These are phyloP conservation scores for Aspergillus taichungensis DNA, from an alignment of 495 filamentous ascomycete species.

Conservation along the genomic window DNA sequence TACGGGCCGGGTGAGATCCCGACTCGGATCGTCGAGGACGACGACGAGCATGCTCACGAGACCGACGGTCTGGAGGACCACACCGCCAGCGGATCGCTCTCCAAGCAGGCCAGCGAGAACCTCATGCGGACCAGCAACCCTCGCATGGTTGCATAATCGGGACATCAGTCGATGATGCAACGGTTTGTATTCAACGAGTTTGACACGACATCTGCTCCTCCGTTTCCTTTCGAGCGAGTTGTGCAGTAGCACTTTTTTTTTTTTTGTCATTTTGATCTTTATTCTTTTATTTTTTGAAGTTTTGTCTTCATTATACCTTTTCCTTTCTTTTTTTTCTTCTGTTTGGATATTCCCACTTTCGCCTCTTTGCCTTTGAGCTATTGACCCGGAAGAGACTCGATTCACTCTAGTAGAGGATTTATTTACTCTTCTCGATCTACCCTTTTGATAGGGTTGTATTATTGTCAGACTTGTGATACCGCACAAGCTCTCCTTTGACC, in stretches of 20 bases:
- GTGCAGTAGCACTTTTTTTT: constrained; percentile 23
- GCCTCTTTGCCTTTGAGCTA: constrained; percentile 6
- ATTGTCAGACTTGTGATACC: constrained; percentile 1
- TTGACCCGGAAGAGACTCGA: background rate
- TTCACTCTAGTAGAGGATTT: constrained; percentile 1
- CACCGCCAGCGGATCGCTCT: constrained; percentile 33
- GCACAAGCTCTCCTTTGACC: background rate
- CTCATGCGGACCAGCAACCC: constrained; percentile 29
- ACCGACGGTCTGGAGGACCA: constrained; percentile 36
- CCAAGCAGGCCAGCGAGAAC: constrained; percentile 39
- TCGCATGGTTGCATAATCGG: constrained; percentile 29
- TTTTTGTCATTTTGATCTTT: constrained; percentile 12
- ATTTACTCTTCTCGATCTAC: constrained; percentile 3
- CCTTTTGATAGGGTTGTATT: background rate
- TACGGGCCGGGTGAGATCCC: constrained; percentile 71
- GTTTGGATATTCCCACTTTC: constrained; percentile 14
- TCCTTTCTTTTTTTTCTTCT: constrained; percentile 8
- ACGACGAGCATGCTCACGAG: constrained; percentile 53
- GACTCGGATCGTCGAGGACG: constrained; percentile 84
- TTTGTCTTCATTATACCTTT: constrained; percentile 1
- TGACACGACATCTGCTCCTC: constrained; percentile 21
- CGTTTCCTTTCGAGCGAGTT: constrained; percentile 21
- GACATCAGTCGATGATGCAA: constrained; percentile 26
- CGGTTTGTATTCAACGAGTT: constrained; percentile 31
- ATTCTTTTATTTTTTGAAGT: constrained; percentile 7